Evolutionary conservation across 2,329 filamentous ascomycete species (phyloP).

Genomic region (Xylariaceae sp.): DNA sequence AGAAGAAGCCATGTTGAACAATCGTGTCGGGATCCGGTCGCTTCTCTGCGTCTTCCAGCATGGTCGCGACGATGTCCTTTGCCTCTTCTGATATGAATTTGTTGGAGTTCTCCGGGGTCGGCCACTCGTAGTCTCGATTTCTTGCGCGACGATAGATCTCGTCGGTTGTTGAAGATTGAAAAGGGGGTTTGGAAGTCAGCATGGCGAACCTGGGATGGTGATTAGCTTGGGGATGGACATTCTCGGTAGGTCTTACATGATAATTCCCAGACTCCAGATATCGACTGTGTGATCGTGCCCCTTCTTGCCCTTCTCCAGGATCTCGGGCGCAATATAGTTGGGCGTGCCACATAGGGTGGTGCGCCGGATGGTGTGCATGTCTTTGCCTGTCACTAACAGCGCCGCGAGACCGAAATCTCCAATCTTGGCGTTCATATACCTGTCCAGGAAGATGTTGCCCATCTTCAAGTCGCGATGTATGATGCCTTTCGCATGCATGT

Average conservation of each 20-base stretch:
- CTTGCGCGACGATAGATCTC: conserved; percentile 72
- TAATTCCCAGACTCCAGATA: conserved; percentile 96
- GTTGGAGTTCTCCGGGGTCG: conserved; percentile 57
- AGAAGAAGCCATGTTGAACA: conserved; percentile 75
- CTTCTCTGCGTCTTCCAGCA: conserved; percentile 69
- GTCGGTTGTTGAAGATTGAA: conserved; percentile 85
- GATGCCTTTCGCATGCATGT: conserved; percentile 91
- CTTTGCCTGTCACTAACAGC: conserved; percentile 82
- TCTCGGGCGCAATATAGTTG: conserved; percentile 97
- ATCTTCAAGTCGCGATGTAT: conserved; percentile 97
- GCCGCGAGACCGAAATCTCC: conserved; percentile 96
- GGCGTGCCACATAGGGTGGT: conserved; percentile 95
- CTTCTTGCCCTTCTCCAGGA: conserved; percentile 86
- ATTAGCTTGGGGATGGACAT: conserved; percentile 14
- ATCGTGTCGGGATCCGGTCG: conserved; percentile 73
- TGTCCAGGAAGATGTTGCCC: conserved; percentile 94
- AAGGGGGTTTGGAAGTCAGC: conserved; percentile 92
- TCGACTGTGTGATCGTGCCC: conserved; percentile 98
- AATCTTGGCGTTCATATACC: conserved; percentile 94
- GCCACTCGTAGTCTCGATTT: conserved; percentile 76
- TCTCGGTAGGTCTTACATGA: conserved; percentile 61
- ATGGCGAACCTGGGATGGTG: conserved; percentile 70
- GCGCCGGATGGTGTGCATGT: conserved; percentile 76
- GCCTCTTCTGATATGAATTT: conserved; percentile 70
- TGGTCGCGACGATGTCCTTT: conserved; percentile 69